A percentile compares a stretch with the other conserved stretches of the same genome.
These are phyloP conservation scores for Claviceps purpurea DNA, from an alignment of 2,329 filamentous ascomycete genomes.

Conservation along the genomic window DNA sequence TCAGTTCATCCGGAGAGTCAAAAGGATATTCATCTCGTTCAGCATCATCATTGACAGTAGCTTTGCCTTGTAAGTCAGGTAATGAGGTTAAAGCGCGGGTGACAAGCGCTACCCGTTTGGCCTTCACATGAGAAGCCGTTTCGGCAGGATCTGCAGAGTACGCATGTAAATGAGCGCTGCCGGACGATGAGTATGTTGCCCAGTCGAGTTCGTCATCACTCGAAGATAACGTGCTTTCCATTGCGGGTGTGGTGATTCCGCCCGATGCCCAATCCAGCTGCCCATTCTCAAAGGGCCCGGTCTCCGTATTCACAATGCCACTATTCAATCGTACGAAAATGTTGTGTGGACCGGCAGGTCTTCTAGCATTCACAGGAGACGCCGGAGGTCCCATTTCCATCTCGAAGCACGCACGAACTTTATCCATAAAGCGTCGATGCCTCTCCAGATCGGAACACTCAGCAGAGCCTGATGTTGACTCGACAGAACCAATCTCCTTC, in stretches of 20 bases:
- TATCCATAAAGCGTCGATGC: slow-evolving; percentile 12
- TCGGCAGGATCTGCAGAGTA: background rate
- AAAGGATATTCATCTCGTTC: slow-evolving; percentile 3
- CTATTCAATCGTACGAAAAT: slow-evolving; percentile 17
- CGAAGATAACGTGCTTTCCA: slow-evolving; percentile 4
- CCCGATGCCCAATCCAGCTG: slow-evolving; percentile 12
- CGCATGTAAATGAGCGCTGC: background rate
- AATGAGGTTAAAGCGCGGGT: slow-evolving; percentile 18
- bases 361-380: slow-evolving; percentile 12
- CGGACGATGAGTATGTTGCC: background rate
- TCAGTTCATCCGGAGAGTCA: slow-evolving; percentile 21
- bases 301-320: slow-evolving; percentile 3
- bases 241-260: background rate
- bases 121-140: slow-evolving; percentile 1
- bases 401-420: slow-evolving; percentile 26
- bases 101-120: slow-evolving; percentile 18
- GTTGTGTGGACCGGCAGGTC: slow-evolving; percentile 18
- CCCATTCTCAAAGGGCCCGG: slow-evolving; percentile 5
- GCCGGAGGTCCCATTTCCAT: slow-evolving; percentile 31
- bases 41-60: background rate
- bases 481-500: slow-evolving; percentile 7
- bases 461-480: background rate
- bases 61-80: background rate
- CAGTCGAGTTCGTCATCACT: slow-evolving; percentile 8
- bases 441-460: slow-evolving; percentile 4